These are phyloP conservation scores for Camillea tinctor DNA, from an alignment of 2,329 filamentous ascomycete genomes.

Conservation along the genomic window DNA sequence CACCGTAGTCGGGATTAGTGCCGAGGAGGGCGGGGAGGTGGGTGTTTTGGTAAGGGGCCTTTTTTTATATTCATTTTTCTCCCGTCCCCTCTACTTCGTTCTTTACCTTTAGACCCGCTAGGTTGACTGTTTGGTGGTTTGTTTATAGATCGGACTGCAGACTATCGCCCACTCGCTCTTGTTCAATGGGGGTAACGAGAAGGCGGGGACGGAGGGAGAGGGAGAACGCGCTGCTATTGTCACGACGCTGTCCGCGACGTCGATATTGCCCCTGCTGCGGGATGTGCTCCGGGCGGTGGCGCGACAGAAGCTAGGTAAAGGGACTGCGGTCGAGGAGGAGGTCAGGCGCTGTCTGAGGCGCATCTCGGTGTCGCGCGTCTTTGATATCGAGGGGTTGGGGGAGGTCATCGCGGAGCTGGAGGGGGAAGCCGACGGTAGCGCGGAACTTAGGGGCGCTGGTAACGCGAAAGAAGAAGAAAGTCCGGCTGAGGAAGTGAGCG, in stretches of 20 bases:
- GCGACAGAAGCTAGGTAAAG: constrained; percentile 16
- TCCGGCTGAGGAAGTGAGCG: background rate
- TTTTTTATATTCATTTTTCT: constrained; percentile 16
- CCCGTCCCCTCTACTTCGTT: background rate
- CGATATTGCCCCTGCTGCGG: constrained; percentile 42
- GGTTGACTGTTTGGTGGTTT: background rate
- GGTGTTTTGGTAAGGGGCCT: constrained; percentile 42
- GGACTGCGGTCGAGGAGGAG: constrained; percentile 17
- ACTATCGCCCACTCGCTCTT: constrained; percentile 42
- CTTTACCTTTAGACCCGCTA: constrained; percentile 8
- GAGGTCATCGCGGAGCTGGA: constrained; percentile 56
- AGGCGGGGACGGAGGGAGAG: no score
- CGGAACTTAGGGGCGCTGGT: background rate
- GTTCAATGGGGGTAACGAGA: background rate
- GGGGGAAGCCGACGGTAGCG: background rate
- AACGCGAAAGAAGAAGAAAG: background rate
- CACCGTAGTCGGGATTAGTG: constrained; percentile 52
- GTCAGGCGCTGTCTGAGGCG: constrained; percentile 44
- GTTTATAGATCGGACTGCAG: constrained; percentile 45
- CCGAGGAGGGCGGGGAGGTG: constrained; percentile 47
- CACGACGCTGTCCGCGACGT: constrained; percentile 45
- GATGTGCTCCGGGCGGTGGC: constrained; percentile 41
- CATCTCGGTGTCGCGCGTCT: constrained; percentile 55
- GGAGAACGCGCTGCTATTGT: constrained; percentile 40
- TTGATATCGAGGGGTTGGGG: constrained; percentile 57